Evolutionary conservation across 2,329 filamentous ascomycete genomes (phyloP).

Genomic region (Phialophora macrospora): DNA sequence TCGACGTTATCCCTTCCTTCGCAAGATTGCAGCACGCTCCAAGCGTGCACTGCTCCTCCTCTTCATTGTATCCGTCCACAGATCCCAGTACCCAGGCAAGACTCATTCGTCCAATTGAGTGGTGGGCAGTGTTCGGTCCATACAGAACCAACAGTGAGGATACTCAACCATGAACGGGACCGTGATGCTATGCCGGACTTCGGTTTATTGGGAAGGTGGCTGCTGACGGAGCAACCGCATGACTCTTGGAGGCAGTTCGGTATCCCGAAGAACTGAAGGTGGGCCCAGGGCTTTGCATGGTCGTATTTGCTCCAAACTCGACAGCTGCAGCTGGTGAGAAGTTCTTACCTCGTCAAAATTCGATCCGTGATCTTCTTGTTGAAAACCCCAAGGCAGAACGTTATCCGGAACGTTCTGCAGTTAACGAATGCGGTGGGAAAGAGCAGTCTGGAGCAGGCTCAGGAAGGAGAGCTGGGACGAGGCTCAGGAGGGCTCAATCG

Average conservation of each 20-base stretch:
- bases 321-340: slow-evolving; percentile 8
- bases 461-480: slow-evolving; percentile 25
- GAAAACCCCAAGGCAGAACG: slow-evolving; percentile 30
- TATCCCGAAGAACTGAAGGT: neutral
- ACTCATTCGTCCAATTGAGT: neutral
- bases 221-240: neutral
- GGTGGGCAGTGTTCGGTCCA: neutral
- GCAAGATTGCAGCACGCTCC: neutral
- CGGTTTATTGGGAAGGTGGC: neutral
- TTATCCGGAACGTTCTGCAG: slow-evolving; percentile 37
- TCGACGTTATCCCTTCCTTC: slow-evolving; percentile 1
- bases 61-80: slow-evolving; percentile 2
- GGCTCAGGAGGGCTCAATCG: slow-evolving; percentile 32
- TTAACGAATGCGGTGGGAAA: slow-evolving; percentile 32
- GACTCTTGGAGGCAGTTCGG: neutral
- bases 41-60: slow-evolving; percentile 18
- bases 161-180: neutral
- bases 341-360: slow-evolving; percentile 15
- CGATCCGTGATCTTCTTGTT: slow-evolving; percentile 2
- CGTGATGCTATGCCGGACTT: neutral
- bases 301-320: neutral
- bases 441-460: slow-evolving; percentile 21
- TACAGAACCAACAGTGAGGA: neutral
- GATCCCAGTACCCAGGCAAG: neutral
- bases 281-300: slow-evolving; percentile 1